Conservation (phyloP, 2,329 filamentous ascomycete genomes). For the Penicillium sp. region DNA sequence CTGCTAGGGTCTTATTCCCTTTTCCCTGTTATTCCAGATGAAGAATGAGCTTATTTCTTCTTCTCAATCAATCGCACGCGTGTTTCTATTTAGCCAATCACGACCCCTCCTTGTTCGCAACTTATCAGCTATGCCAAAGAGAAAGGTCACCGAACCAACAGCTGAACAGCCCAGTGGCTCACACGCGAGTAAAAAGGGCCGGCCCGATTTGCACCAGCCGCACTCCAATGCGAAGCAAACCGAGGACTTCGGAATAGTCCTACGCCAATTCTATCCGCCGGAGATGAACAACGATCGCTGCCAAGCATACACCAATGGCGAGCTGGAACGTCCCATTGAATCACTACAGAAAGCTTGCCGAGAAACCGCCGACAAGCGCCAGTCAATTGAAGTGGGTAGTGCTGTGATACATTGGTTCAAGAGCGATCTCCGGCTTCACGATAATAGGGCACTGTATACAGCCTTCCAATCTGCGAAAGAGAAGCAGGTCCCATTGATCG, state of each 20-base stretch:
- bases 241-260: slow-evolving; percentile 60
- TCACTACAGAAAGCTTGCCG: slow-evolving; percentile 59
- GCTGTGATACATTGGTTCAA: slow-evolving; percentile 91
- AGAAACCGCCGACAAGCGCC: slow-evolving; percentile 57
- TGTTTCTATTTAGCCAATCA: neutral
- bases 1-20: too few relatives aligned
- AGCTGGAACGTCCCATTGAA: slow-evolving; percentile 71
- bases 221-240: slow-evolving; percentile 40
- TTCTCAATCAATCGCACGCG: neutral
- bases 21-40: neutral
- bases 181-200: slow-evolving; percentile 20
- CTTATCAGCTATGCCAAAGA: slow-evolving; percentile 26
- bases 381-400: slow-evolving; percentile 53
- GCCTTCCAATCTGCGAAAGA: slow-evolving; percentile 67
- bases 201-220: slow-evolving; percentile 18
- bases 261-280: slow-evolving; percentile 74
- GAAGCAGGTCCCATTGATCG: slow-evolving; percentile 68
- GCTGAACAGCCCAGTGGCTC: slow-evolving; percentile 2
- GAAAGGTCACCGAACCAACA: slow-evolving; percentile 21
- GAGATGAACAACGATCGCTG: slow-evolving; percentile 84
- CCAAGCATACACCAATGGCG: slow-evolving; percentile 67
- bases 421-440: slow-evolving; percentile 68
- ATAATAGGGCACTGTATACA: slow-evolving; percentile 69
- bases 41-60: neutral
- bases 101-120: neutral